Base-by-base conservation (phyloP, 1,284 basidiomycete genomes). In the Sporisorium exsertum region DNA sequence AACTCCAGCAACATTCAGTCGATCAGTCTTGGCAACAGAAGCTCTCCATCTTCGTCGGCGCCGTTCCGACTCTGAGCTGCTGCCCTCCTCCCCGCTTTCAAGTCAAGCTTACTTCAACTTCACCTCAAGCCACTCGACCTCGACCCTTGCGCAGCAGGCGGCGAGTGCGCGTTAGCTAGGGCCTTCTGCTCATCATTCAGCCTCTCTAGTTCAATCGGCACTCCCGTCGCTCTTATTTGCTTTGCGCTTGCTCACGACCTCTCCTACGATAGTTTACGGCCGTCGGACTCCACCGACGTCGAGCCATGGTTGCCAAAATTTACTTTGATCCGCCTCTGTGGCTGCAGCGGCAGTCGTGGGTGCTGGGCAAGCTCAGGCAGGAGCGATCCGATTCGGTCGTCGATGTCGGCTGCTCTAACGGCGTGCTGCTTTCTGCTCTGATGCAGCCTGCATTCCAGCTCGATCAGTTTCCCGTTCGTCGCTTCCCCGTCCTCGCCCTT, bases 311-410 rank as follows among this genome's bases (percentile, higher is more conserved):
- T 6, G 64, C 65, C 51, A 72, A 77, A 47, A 56, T 77, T 53
- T 77, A 72, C 65, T 77, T 77, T 47, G 74, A 77, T 42, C 74
- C 74, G 37, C 68, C 74, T 32, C 70, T 77, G 43, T 77, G 74
- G 74, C 60, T 77, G 37, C 74, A 76, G 61, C 64, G 75, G 42
- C 75, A 78, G 51, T 67, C 71, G 3, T 78, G 75, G 75, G 69
- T 78, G 8, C 64, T 74, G 10, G 57, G 58, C 45, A 64, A 75
- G 40, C 60, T 78, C 16, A 47, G 75, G 27, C 58, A 71, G 45
- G 72, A 68, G n/a, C 54, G 60, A 20, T 65, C 72, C 37, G 67
- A 75, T 32, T 78, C 75, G 16, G 75, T 74, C 40, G 69, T 77
- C 55, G 74, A 77, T n/a, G 64, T 77, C 16, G 77, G 75, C 22